Conservation (phyloP, 139 green algal species). For the Spirogloea muscicola region DNA sequence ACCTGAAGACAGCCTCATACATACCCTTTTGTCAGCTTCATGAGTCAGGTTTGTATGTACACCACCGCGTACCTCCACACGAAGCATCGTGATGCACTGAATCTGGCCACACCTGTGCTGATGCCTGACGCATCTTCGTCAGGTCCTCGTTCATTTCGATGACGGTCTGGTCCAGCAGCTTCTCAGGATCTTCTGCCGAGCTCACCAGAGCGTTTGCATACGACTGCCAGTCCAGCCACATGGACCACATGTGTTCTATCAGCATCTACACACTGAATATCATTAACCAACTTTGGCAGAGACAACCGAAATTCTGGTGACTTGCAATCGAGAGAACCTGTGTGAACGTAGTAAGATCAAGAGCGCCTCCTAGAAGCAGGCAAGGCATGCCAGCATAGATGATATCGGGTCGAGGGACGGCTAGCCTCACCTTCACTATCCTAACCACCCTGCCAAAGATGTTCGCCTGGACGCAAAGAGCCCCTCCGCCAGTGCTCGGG, state of each 20-base stretch:
- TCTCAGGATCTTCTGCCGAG: constrained; percentile 84
- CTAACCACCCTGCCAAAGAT: constrained; percentile 28
- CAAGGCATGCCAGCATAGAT: constrained; percentile 5
- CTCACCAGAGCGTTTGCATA: constrained; percentile 73
- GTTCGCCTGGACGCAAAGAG: constrained; percentile 30
- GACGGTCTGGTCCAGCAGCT: constrained; percentile 95
- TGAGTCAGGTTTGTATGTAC: not conserved
- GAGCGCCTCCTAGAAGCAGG: not conserved
- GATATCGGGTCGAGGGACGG: not conserved
- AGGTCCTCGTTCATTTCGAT: constrained; percentile 96
- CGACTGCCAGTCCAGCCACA: constrained; percentile 17
- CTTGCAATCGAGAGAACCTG: not conserved
- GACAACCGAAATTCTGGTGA: not conserved
- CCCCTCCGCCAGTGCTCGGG: not conserved
- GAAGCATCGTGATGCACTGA: constrained; percentile 51
- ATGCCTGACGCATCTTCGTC: constrained; percentile 94
- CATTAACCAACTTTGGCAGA: too few relatives aligned
- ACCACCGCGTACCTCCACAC: too few relatives aligned
- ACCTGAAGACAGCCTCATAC: constrained; percentile 51
- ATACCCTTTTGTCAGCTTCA: not conserved
- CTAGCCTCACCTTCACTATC: constrained; percentile 33
- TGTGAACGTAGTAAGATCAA: not conserved
- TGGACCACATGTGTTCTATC: not conserved
- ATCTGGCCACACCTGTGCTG: constrained; percentile 68
- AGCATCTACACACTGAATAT: not conserved